phyloP scores from a whole-genome alignment of 2,329 filamentous ascomycete genomes.

The Endocalyx cinctus region DNA sequence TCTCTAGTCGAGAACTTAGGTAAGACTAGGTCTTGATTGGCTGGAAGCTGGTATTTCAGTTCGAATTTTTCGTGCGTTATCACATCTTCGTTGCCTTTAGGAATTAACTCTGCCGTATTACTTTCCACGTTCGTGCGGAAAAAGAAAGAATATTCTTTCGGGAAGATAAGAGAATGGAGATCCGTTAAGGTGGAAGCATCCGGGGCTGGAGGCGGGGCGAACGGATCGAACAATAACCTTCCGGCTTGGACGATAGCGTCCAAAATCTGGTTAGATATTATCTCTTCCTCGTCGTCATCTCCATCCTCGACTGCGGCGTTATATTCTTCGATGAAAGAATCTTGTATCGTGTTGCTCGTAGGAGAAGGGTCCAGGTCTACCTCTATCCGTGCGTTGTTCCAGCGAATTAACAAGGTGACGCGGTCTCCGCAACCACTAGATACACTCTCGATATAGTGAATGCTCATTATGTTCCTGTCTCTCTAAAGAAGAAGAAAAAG shows the following conservation, averaged over 20 bases:
- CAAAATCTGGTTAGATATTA: constrained; percentile 1
- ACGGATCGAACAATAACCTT: constrained; percentile 8
- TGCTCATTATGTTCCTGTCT: constrained; percentile 7
- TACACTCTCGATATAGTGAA: constrained; percentile 8
- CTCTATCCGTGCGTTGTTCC: constrained; percentile 10
- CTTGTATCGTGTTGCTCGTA: constrained; percentile 6
- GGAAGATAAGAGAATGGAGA: constrained; percentile 13
- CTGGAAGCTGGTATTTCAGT: constrained; percentile 6
- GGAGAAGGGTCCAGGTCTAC: constrained; percentile 10
- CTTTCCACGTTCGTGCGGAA: constrained; percentile 7
- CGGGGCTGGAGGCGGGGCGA: constrained; percentile 8
- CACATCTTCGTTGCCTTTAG: constrained; percentile 1
- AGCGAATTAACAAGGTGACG: constrained; percentile 12
- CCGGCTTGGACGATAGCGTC: constrained; percentile 8
- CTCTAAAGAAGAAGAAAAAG: constrained; percentile 2
- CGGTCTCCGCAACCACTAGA: constrained; percentile 9
- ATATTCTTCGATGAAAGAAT: constrained; percentile 13
- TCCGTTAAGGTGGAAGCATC: constrained; percentile 3
- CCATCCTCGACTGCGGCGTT: constrained; percentile 6
- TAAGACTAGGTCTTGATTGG: constrained; percentile 5
- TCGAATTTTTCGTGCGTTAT: constrained; percentile 4
- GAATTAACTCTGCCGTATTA: constrained; percentile 5
- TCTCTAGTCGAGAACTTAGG: constrained; percentile 11
- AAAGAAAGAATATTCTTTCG: constrained; percentile 9
- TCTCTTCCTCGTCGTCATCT: neutral